Evolutionary conservation across 306 rosid species (phyloP), one percentile per base, ranked within the genome.

Genomic region (Quercus cerris): DNA sequence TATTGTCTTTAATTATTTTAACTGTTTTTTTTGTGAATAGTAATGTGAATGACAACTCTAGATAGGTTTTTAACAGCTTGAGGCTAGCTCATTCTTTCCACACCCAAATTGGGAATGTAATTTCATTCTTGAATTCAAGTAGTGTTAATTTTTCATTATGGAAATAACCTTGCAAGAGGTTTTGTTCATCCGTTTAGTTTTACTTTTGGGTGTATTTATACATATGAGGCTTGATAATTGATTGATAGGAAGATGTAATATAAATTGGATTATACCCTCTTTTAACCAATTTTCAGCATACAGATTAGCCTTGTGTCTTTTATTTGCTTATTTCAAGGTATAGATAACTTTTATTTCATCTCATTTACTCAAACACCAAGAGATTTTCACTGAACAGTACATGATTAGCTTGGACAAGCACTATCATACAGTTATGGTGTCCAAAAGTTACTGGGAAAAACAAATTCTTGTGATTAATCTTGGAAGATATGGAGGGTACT

Each of bases 71-170:
- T 77, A 72, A 74, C 79, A 25, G 55, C 61, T 74, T 18, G n/a
- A 70, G 61, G 70, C 56, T 82, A 75, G 69, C 74, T 74, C 78
- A 71, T 75, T 80, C 74, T 85, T 82, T 85, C 70, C 58, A 74
- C 33, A 57, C 80, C 62, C 71, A 63, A 57, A 31, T 13, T 78
- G 77, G 71, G 59, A 25, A 49, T 68, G 61, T 82, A 77, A 84
- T 71, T 82, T 64, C 23, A 74, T 51, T 74, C 8, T 75, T 74
- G 78, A 70, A 71, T 76, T 62, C 22, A 22, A 0, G 27, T 22
- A 70, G 27, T 58, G 62, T 23, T 41, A 54, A 41, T 41, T 41
- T 61, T 71, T 22, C 69, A 55, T 83, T 68, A 62, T 19, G 73
- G 54, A 55, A 70, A 74, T 75, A 23, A 52, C 35, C 35, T 63